These are phyloP conservation scores for Lodderomyces oxycetoniae DNA, from an alignment of 1,139 yeast species.

Conservation along the genomic window DNA sequence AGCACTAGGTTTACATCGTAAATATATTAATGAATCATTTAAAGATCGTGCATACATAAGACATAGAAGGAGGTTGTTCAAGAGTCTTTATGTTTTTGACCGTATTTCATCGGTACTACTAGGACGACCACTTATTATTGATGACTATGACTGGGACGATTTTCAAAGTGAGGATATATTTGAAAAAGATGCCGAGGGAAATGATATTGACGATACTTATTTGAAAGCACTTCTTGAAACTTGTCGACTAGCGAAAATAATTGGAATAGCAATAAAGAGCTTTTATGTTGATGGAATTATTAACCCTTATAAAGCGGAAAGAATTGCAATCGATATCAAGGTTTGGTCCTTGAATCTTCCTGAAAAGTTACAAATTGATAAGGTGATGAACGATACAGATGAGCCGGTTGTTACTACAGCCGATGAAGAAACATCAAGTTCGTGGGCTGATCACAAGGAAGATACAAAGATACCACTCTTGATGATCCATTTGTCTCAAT, in stretches of 20 bases:
- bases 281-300: slow-evolving; percentile 25
- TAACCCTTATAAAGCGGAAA: slow-evolving; percentile 29
- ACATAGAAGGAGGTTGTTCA: slow-evolving; percentile 33
- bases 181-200: slow-evolving; percentile 9
- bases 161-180: slow-evolving; percentile 11
- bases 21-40: slow-evolving; percentile 14
- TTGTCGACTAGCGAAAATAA: slow-evolving; percentile 15
- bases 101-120: slow-evolving; percentile 32
- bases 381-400: slow-evolving; percentile 16
- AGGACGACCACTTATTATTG: slow-evolving; percentile 39
- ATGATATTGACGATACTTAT: slow-evolving; percentile 6
- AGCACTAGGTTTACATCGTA: slow-evolving; percentile 15
- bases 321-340: slow-evolving; percentile 33
- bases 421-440: neutral
- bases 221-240: slow-evolving; percentile 11
- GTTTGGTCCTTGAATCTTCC: slow-evolving; percentile 32
- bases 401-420: neutral
- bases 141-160: slow-evolving; percentile 42
- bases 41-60: slow-evolving; percentile 9
- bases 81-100: slow-evolving; percentile 38
- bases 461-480: slow-evolving; percentile 21
- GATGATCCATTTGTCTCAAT: slow-evolving; percentile 34
- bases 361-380: slow-evolving; percentile 21
- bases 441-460: slow-evolving; percentile 7
- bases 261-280: slow-evolving; percentile 27